phyloP scores from a whole-genome alignment of 2,329 filamentous ascomycete genomes.

The Tolypocladium guangdongense region DNA sequence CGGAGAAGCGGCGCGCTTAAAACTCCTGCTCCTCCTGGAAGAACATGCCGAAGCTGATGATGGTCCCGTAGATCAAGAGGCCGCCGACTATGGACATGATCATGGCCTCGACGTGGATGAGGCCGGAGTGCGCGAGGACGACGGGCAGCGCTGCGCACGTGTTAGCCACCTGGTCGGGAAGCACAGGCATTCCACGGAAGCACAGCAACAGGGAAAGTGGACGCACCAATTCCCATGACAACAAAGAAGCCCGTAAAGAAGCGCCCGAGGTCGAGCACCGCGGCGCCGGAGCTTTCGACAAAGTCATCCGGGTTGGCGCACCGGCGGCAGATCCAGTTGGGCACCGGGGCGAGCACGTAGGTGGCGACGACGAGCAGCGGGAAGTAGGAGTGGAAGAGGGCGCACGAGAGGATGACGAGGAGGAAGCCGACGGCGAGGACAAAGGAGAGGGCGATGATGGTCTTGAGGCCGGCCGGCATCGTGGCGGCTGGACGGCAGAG shows the following conservation, averaged over 20 bases:
- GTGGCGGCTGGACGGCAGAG: constrained; percentile 16
- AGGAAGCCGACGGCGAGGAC: constrained; percentile 98
- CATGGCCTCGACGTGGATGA: constrained; percentile 79
- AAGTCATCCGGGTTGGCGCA: constrained; percentile 93
- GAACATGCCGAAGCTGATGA: constrained; percentile 96
- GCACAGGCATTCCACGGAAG: background rate
- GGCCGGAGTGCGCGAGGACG: constrained; percentile 74
- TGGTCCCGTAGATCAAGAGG: constrained; percentile 91
- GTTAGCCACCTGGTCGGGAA: constrained; percentile 5
- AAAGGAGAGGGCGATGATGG: constrained; percentile 97
- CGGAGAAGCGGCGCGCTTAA: constrained; percentile 28
- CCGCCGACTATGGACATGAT: constrained; percentile 91
- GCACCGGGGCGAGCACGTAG: constrained; percentile 84
- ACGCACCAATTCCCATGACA: constrained; percentile 91
- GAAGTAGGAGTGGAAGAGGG: constrained; percentile 89
- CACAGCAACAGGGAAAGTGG: background rate
- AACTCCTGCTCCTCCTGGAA: constrained; percentile 98
- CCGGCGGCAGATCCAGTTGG: constrained; percentile 90
- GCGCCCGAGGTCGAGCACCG: constrained; percentile 82
- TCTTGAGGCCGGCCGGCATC: constrained; percentile 83
- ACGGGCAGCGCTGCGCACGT: constrained; percentile 63
- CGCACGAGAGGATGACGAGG: constrained; percentile 95
- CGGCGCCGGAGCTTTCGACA: constrained; percentile 71
- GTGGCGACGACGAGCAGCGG: constrained; percentile 92
- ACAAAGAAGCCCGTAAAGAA: constrained; percentile 95